Evolutionary conservation across 306 rosid species (phyloP), one percentile per base, ranked within the genome.

Genomic region (Malus orientalis): DNA sequence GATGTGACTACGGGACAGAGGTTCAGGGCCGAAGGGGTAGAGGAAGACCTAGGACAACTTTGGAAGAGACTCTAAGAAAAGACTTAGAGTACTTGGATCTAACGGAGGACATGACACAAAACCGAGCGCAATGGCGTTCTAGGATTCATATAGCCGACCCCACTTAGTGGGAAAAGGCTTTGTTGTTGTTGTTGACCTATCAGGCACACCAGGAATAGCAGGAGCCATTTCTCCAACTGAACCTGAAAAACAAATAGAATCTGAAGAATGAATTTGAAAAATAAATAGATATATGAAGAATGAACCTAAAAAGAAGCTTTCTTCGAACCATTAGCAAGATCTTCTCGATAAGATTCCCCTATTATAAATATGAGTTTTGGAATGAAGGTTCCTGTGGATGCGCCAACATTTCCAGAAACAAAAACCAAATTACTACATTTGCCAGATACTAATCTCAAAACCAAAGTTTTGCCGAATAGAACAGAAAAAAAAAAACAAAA

Each of bases 371-470:
- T 76, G 74, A 92, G 81, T 86, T 88, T 82, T 95, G 97, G 77
- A 95, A 95, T 54, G 99, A 88, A 77, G 97, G 99, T 78, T 95
- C 99, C 99, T 95, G 81, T 57, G 63, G 54, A 76, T 38, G 68
- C 18, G 33, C 67, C 76, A 84, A 71, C 57, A 79, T 49, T 58
- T 42, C 77, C 80, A 82, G 63, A 75, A 80, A 45, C 59, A 69
- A 13, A 5, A 61, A 44, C 32, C 14, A 73, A 74, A 77, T 57
- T 8, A 69, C 8, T 32, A 32, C 42, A 19, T 22, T 1, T 1
- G 19, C 49, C 16, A 23, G 49, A 20, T 23, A 57, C 64, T 6
- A 47, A 70, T 33, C 49, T 27, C 11, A 64, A 16, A 18, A 30
- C n/a, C 8, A 1, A 60, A 25, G 27, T 60, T 60, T 25, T 54